Percentiles rank a stretch among this genome's conserved stretches.
Evolutionary conservation across 148 eudicot species (phyloP).

Genomic region (Euryodendron excelsum): DNA sequence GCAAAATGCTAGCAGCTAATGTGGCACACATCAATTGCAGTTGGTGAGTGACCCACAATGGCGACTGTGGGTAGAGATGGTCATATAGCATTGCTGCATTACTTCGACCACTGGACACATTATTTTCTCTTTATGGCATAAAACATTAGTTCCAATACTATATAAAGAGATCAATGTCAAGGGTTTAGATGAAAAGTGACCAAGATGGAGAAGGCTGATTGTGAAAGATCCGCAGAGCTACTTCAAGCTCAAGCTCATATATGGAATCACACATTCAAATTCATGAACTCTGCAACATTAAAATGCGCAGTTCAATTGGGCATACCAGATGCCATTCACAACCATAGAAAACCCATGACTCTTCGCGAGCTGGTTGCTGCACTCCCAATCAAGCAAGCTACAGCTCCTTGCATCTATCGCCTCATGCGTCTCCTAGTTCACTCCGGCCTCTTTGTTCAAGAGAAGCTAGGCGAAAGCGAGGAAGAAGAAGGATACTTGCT

Average conservation of each 20-base stretch:
- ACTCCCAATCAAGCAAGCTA: not conserved
- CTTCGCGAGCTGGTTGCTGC: not conserved
- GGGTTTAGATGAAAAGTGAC: no score
- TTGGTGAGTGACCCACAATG: no score
- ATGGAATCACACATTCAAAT: not conserved
- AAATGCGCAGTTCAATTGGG: conserved; percentile 8
- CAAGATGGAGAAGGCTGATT: no score
- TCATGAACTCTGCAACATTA: not conserved
- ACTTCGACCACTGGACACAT: no score
- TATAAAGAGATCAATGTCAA: no score
- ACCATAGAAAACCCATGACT: not conserved
- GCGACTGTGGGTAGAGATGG: no score
- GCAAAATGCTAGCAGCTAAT: no score
- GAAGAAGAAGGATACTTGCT: not conserved
- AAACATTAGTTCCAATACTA: no score
- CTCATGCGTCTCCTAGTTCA: conserved; percentile 9
- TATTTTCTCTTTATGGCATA: no score
- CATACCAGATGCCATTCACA: conserved; percentile 9
- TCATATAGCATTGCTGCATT: no score
- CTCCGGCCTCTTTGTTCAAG: not conserved
- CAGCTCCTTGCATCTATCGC: not conserved
- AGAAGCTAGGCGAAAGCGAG: not conserved
- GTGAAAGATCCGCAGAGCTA: not conserved
- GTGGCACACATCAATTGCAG: no score
- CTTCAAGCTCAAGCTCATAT: not conserved